Evolutionary conservation across 495 filamentous ascomycete species (phyloP).

Genomic region (Penicilliopsis zonata): DNA sequence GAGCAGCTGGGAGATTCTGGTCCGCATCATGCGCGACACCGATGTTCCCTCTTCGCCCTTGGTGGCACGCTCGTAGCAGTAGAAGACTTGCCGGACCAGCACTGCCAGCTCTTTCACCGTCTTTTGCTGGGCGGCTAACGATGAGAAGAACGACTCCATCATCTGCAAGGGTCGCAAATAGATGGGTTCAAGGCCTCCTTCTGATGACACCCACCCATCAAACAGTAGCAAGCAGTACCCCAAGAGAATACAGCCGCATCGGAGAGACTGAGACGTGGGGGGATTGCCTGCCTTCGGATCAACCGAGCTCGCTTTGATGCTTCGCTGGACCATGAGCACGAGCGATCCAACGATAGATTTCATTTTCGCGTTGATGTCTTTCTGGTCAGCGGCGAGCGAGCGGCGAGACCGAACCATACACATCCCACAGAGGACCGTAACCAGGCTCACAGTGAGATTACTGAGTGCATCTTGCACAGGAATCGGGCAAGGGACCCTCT

Average conservation of each 20-base stretch:
- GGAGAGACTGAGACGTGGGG: conserved; percentile 17
- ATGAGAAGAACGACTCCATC: conserved; percentile 12
- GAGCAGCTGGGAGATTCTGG: conserved; percentile 18
- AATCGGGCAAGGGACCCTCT: conserved; percentile 20
- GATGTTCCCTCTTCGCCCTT: conserved; percentile 12
- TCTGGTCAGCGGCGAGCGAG: conserved; percentile 4
- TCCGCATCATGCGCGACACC: conserved; percentile 15
- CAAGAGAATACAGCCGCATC: conserved; percentile 26
- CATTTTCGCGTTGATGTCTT: conserved; percentile 11
- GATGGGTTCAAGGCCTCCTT: conserved; percentile 1
- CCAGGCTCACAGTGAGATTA: conserved; percentile 30
- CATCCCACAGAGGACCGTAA: conserved; percentile 31
- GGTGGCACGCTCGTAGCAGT: conserved; percentile 17
- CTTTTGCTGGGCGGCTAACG: conserved; percentile 17
- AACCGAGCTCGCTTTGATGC: conserved; percentile 7
- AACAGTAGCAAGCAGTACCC: conserved; percentile 22
- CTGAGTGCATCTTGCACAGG: conserved; percentile 29
- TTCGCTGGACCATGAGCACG: conserved; percentile 14
- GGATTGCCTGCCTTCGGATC: conserved; percentile 4
- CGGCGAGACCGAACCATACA: conserved; percentile 25
- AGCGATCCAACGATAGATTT: conserved; percentile 16
- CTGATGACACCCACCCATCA: conserved; percentile 9
- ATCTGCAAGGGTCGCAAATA: conserved; percentile 8
- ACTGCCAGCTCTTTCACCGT: conserved; percentile 25
- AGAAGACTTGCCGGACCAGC: conserved; percentile 24